Evolutionary conservation across 2,329 filamentous ascomycete species (phyloP).

Genomic region (Paecilomyces sp.): DNA sequence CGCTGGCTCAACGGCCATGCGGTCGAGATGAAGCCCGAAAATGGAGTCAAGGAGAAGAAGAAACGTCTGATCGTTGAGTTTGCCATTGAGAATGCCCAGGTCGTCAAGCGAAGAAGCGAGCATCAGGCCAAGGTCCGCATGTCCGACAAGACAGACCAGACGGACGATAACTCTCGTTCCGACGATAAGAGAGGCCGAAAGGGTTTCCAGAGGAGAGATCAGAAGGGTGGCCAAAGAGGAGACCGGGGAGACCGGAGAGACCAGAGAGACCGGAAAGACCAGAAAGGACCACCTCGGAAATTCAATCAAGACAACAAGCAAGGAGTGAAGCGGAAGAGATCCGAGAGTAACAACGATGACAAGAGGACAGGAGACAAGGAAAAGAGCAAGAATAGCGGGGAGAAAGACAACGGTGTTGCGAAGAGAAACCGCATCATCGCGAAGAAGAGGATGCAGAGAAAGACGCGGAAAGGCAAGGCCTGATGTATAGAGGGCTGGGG

Average conservation of each 20-base stretch:
- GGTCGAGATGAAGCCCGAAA: conserved; percentile 34
- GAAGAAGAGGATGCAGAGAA: conserved; percentile 71
- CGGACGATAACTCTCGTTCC: conserved; percentile 11
- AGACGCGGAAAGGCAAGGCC: conserved; percentile 48
- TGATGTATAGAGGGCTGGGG: conserved; percentile 3
- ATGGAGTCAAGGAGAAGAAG: conserved; percentile 59
- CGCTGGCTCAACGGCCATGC: conserved; percentile 82
- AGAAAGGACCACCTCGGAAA: too few relatives aligned
- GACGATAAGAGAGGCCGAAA: background rate
- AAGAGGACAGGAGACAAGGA: conserved; percentile 10
- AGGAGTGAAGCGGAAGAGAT: conserved; percentile 27
- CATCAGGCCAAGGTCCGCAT: conserved; percentile 21
- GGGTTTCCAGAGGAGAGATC: background rate
- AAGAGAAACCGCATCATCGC: conserved; percentile 72
- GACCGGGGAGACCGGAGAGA: too few relatives aligned
- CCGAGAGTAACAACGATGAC: conserved; percentile 13
- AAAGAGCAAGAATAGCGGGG: conserved; percentile 15
- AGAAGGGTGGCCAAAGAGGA: too few relatives aligned
- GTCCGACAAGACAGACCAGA: conserved; percentile 7
- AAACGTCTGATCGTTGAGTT: conserved; percentile 93
- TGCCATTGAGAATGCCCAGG: conserved; percentile 94
- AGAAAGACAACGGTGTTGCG: conserved; percentile 48
- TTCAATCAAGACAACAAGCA: conserved; percentile 7
- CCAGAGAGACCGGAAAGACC: too few relatives aligned
- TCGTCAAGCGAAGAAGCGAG: conserved; percentile 65